Evolutionary conservation across 2,329 filamentous ascomycete genomes (phyloP).

Genomic region (Chaetomiaceae sp.): DNA sequence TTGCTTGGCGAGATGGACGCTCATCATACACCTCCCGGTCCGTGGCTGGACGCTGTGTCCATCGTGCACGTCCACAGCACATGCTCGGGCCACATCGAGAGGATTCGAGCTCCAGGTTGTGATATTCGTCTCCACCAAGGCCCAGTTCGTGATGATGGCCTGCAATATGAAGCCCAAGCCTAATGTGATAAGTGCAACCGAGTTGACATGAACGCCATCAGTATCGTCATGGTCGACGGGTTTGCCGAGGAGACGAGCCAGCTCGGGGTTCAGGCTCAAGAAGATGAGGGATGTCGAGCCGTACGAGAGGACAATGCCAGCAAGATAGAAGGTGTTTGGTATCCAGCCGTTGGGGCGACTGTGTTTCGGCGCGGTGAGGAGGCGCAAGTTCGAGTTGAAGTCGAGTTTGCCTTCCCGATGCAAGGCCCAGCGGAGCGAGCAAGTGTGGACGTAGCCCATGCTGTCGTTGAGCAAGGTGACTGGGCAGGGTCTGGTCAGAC

Average conservation of each 20-base stretch:
- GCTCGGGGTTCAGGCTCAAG: conserved; percentile 25
- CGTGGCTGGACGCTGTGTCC: conserved; percentile 19
- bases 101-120: conserved; percentile 31
- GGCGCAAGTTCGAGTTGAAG: conserved; percentile 31
- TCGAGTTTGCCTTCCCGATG: conserved; percentile 29
- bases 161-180: conserved; percentile 28
- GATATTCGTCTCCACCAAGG: conserved; percentile 23
- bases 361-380: conserved; percentile 24
- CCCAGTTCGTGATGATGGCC: conserved; percentile 28
- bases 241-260: conserved; percentile 20
- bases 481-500: neutral
- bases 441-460: conserved; percentile 32
- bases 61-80: conserved; percentile 18
- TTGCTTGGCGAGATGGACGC: conserved; percentile 24
- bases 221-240: conserved; percentile 8
- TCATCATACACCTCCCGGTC: conserved; percentile 27
- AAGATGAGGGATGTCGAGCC: conserved; percentile 30
- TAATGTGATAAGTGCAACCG: conserved; percentile 26
- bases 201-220: conserved; percentile 21
- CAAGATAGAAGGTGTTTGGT: conserved; percentile 24
- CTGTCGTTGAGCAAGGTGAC: conserved; percentile 30
- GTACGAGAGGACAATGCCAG: conserved; percentile 29
- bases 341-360: conserved; percentile 26
- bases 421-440: conserved; percentile 30
- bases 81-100: conserved; percentile 27